Conservation (phyloP, 257 asterid species). For the Nicotiana sylvestris region DNA sequence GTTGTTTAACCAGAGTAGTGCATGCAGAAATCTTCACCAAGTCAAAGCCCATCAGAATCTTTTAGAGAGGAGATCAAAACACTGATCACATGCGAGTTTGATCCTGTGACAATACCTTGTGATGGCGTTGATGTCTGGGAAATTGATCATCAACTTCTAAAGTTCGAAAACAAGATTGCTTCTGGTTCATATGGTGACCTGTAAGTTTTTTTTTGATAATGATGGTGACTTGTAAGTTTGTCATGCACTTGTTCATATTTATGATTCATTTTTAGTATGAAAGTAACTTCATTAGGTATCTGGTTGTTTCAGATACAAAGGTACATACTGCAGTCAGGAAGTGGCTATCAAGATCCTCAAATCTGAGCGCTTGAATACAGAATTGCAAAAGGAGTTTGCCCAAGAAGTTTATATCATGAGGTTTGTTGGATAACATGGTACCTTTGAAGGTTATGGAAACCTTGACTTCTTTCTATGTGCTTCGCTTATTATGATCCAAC, state of each 20-base stretch:
- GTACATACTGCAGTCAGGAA: constrained; percentile 81
- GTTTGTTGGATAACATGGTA: constrained; percentile 33
- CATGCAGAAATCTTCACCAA: constrained; percentile 36
- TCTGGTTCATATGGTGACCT: constrained; percentile 52
- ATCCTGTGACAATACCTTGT: constrained; percentile 37
- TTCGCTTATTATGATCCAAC: background rate
- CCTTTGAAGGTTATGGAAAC: background rate
- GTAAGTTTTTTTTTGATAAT: constrained; percentile 24
- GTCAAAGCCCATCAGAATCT: constrained; percentile 26
- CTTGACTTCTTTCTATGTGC: background rate
- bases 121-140: constrained; percentile 54
- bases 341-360: constrained; percentile 96
- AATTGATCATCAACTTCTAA: constrained; percentile 38
- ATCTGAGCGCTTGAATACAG: constrained; percentile 76
- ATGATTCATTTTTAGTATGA: constrained; percentile 15
- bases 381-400: constrained; percentile 88
- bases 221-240: constrained; percentile 45
- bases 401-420: constrained; percentile 98
- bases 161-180: constrained; percentile 37
- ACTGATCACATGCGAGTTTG: constrained; percentile 33
- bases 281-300: constrained; percentile 10
- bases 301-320: constrained; percentile 65
- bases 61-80: constrained; percentile 20
- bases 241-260: background rate
- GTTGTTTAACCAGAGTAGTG: background rate